phyloP scores from a whole-genome alignment of 768 basidiomycete species.

The Crassisporium funariophilum region DNA sequence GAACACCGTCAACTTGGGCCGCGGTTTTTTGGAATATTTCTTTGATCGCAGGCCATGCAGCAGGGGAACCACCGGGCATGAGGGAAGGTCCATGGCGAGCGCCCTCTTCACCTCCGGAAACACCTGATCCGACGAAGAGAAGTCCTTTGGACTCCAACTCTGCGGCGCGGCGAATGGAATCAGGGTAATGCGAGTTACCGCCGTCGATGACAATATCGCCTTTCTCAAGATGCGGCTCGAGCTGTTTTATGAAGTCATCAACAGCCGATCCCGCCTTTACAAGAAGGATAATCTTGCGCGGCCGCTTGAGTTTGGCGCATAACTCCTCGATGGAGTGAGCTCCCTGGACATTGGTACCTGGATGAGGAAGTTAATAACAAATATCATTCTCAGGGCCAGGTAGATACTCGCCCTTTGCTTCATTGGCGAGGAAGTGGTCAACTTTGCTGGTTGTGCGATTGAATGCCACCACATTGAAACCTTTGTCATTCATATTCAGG shows the following conservation, averaged over 20 bases:
- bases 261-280: conserved; percentile 98
- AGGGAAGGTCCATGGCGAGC: conserved; percentile 96
- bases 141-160: conserved; percentile 95
- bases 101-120: conserved; percentile 99
- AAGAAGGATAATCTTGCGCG: conserved; percentile 96
- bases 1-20: conserved; percentile 92
- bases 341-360: conserved; percentile 94
- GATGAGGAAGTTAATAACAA: conserved; percentile 13
- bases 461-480: conserved; percentile 94
- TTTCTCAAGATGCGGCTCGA: conserved; percentile 85
- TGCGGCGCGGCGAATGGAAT: conserved; percentile 91
- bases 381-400: conserved; percentile 19
- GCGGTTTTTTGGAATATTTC: conserved; percentile 98
- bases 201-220: conserved; percentile 99
- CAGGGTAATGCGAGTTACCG: conserved; percentile 99
- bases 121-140: conserved; percentile 97
- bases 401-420: conserved; percentile 84
- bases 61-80: conserved; percentile 96
- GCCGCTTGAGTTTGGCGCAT: conserved; percentile 86
- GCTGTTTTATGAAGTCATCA: conserved; percentile 91
- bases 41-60: conserved; percentile 97
- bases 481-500: conserved; percentile 99
- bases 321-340: conserved; percentile 95
- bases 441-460: conserved; percentile 98
- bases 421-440: conserved; percentile 91